A percentile compares a stretch with the other conserved stretches of the same genome.
Evolutionary conservation across 306 rosid genomes (phyloP).

Genomic region (Spatholobus suberectus): DNA sequence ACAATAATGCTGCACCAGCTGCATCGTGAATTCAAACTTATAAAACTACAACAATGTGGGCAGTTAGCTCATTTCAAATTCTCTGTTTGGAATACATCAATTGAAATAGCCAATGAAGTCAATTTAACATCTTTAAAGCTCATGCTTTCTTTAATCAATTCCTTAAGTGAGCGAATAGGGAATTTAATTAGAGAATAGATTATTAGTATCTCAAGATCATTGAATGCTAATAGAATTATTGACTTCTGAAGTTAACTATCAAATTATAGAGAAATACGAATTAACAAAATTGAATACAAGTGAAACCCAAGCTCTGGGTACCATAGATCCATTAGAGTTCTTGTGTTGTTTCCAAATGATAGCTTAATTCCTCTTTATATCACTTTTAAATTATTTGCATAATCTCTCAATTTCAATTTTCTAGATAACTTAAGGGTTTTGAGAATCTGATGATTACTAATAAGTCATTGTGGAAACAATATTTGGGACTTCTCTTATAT

Average conservation of each 20-base stretch:
- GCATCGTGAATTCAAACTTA: background rate
- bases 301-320: background rate
- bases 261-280: background rate
- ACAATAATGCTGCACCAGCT: slow-evolving; percentile 5
- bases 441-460: background rate
- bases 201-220: background rate
- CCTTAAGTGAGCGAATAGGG: background rate
- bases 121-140: background rate
- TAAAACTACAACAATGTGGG: background rate
- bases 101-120: background rate
- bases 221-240: background rate
- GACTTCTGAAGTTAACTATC: background rate
- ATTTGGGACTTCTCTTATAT: background rate
- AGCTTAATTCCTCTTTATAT: background rate
- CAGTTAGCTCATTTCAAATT: background rate
- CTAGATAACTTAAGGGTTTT: background rate
- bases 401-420: background rate
- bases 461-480: background rate
- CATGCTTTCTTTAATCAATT: background rate
- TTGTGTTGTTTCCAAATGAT: background rate
- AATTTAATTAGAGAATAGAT: background rate
- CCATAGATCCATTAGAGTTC: background rate
- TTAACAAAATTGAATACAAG: background rate
- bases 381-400: background rate
- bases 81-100: background rate